These are phyloP conservation scores for Pyricularia sp. DNA, from an alignment of 2,329 filamentous ascomycete species.

Conservation along the genomic window DNA sequence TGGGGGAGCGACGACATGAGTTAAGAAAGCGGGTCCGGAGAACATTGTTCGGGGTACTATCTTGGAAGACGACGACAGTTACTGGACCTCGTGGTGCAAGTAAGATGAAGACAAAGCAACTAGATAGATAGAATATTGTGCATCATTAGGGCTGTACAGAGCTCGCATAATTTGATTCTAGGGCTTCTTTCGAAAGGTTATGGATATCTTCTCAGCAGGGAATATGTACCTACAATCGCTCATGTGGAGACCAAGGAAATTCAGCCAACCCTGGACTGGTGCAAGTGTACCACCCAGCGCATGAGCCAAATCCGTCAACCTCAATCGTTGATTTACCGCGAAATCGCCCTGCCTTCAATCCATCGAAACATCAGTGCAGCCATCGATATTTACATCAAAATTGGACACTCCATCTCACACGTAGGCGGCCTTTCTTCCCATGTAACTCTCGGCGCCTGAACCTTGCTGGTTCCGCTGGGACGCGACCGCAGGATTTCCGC, in stretches of 20 bases:
- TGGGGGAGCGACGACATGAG: background rate
- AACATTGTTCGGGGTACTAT: background rate
- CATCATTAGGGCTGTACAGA: background rate
- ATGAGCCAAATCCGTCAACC: conserved; percentile 28
- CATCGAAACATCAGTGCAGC: conserved; percentile 40
- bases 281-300: conserved; percentile 4
- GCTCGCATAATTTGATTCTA: background rate
- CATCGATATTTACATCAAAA: conserved; percentile 30
- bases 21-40: conserved; percentile 1
- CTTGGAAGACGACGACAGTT: background rate
- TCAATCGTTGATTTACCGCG: conserved; percentile 44
- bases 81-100: background rate
- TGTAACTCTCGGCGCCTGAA: conserved; percentile 38
- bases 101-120: background rate
- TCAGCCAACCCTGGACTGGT: conserved; percentile 3
- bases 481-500: conserved; percentile 35
- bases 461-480: conserved; percentile 37
- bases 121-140: background rate
- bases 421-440: conserved; percentile 39
- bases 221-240: background rate
- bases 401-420: conserved; percentile 35
- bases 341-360: conserved; percentile 37
- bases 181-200: background rate
- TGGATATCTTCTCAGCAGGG: background rate
- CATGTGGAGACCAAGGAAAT: conserved; percentile 3